Evolutionary conservation across 306 rosid genomes (phyloP).

Genomic region (Rosa persica): DNA sequence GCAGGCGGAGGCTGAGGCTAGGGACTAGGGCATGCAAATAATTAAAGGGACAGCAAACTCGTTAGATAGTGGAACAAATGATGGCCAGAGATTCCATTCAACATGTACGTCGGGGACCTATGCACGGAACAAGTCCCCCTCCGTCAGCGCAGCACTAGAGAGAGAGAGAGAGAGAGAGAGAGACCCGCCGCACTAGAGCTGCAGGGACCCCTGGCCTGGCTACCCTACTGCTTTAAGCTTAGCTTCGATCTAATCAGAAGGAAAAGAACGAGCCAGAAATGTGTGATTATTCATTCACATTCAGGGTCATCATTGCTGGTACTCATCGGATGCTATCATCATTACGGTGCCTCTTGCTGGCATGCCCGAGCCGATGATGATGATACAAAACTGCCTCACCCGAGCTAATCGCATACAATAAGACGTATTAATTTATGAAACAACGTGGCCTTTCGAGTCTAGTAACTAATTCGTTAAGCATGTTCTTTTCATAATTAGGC

Average conservation of each 20-base stretch:
- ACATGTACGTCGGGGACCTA: slow-evolving; percentile 7
- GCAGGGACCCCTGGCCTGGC: not conserved
- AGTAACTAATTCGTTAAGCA: not conserved
- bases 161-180: not conserved
- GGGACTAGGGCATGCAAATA: not conserved
- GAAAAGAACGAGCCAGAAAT: slow-evolving; percentile 6
- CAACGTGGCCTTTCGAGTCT: not conserved
- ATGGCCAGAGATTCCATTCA: not conserved
- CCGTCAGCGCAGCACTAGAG: not conserved
- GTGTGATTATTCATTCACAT: slow-evolving; percentile 20
- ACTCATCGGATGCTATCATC: slow-evolving; percentile 49
- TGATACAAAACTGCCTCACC: not conserved
- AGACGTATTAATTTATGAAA: not conserved
- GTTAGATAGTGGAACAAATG: not conserved
- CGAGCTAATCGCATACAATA: not conserved
- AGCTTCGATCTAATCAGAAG: not conserved
- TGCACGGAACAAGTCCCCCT: not conserved
- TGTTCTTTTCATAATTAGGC: not conserved
- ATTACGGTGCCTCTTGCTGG: slow-evolving; percentile 24
- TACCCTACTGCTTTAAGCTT: not conserved
- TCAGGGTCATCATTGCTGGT: slow-evolving; percentile 41
- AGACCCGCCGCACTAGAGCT: not conserved
- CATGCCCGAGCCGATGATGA: slow-evolving; percentile 44
- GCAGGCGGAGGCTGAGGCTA: not conserved
- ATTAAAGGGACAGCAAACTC: not conserved